These are phyloP conservation scores for Chlamydomonas incerta DNA, from an alignment of 139 green algal genomes.

Conservation along the genomic window DNA sequence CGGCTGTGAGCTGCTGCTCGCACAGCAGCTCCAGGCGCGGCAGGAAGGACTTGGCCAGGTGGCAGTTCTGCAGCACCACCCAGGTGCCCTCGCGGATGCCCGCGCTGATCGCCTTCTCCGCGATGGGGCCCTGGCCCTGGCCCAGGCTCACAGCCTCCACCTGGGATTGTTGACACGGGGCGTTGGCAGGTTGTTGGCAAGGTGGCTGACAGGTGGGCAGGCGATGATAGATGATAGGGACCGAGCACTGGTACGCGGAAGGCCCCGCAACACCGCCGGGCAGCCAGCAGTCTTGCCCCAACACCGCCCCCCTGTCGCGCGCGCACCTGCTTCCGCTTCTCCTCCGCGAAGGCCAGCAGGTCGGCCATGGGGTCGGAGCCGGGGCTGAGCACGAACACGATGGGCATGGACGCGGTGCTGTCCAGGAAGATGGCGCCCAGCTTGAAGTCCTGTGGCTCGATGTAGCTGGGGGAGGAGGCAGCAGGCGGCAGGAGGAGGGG, in stretches of 20 bases:
- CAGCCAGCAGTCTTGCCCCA: no score
- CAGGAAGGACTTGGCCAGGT: constrained; percentile 80
- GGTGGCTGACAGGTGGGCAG: no score
- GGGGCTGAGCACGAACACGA: constrained; percentile 78
- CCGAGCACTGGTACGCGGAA: no score
- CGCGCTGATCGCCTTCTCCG: constrained; percentile 66
- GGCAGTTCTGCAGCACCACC: constrained; percentile 86
- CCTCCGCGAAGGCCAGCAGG: constrained; percentile 81
- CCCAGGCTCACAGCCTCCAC: constrained; percentile 80
- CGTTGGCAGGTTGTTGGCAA: no score
- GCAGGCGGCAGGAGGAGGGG: no score
- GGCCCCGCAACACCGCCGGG: no score
- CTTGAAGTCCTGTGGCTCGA: constrained; percentile 79
- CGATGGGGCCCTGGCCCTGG: constrained; percentile 81
- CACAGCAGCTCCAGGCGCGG: constrained; percentile 66
- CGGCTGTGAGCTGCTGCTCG: constrained; percentile 43
- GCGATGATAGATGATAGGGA: no score
- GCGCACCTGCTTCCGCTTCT: constrained; percentile 62
- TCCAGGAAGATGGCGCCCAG: constrained; percentile 75
- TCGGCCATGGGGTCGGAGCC: constrained; percentile 75
- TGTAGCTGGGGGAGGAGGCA: constrained; percentile 54
- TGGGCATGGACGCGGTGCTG: constrained; percentile 63
- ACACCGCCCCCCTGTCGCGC: no score
- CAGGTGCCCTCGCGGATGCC: constrained; percentile 76
- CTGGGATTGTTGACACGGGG: no score